Evolutionary conservation across 805 yeast species (phyloP), one percentile per base, ranked within the genome.

Genomic region (Pichia sporocuriosa): DNA sequence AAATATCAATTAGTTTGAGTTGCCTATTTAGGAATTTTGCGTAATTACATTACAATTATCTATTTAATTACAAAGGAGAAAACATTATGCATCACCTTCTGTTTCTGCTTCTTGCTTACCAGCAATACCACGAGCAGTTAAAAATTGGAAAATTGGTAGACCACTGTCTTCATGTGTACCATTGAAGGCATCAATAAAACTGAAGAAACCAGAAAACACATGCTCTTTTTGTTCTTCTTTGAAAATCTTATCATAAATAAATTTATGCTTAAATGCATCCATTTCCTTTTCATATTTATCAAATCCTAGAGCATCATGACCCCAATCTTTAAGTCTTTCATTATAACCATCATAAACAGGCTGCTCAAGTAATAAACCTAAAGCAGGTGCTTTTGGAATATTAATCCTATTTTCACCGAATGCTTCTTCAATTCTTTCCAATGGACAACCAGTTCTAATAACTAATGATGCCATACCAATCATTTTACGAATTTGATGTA

Each of bases 401-500:
- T 89, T 88, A 48, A 93, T 74, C 55, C 81, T 84, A 30, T 73
- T 73, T 2, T 77, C 70, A 5, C 79, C 77, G 58, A 86, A 93
- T 3, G 95, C 84, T 54, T 86, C 85, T 8, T 67, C 58, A 47
- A 93, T 84, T 53, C 95, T 77, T 21, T 73, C 73, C 25, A 75
- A 57, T 4, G 97, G 95, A 56, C 89, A 79, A 10, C 95, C 93
- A 16, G 93, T 80, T 57, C 98, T 75, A 19, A 90, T 79, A 15
- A 84, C 77, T 43, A 90, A 69, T 0, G 89, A 77, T 1, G 95
- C 95, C 94, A 90, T 82, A 19, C 96, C 90, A 45, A 93, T 86
- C 97, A 93, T 93, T 60, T 93, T 93, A 59, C 98, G 79, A 57
- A 93, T 93, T 70, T 90, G 98, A 65, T 90, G 97, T 49, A 93